Conservation (phyloP, 176 grass and related monocot species). For the Musa itinerans region DNA sequence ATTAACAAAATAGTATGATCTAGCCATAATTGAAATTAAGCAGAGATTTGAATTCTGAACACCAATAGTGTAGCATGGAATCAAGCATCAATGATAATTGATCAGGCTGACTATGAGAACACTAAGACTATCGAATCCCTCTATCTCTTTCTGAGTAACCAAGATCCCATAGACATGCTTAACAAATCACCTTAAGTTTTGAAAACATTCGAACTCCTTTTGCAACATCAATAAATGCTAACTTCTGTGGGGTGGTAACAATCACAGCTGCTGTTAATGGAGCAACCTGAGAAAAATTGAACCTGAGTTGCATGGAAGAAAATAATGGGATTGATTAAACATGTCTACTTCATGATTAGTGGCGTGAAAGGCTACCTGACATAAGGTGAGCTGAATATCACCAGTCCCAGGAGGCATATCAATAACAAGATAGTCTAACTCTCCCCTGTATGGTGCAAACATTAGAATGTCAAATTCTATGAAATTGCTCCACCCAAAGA, state of each 20-base stretch:
- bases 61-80: background rate
- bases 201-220: constrained; percentile 99
- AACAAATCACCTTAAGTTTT: constrained; percentile 75
- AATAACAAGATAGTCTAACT: constrained; percentile 93
- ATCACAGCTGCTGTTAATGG: constrained; percentile 89
- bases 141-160: background rate
- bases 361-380: constrained; percentile 49
- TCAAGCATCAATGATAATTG: background rate
- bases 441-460: constrained; percentile 56
- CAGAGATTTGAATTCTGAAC: background rate
- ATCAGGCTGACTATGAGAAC: no score
- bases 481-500: background rate
- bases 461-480: background rate
- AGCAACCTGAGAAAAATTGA: constrained; percentile 46
- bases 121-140: no score
- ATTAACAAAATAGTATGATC: background rate
- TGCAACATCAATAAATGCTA: constrained; percentile 97
- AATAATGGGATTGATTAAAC: background rate
- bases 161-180: constrained; percentile 6
- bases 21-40: constrained; percentile 1
- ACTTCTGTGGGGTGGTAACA: constrained; percentile 92
- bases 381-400: constrained; percentile 95
- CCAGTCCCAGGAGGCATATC: constrained; percentile 99
- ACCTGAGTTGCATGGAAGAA: background rate
- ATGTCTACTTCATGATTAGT: constrained; percentile 10